phyloP scores from a whole-genome alignment of 1,284 basidiomycete genomes.

The Cryptococcus maquisensis region DNA sequence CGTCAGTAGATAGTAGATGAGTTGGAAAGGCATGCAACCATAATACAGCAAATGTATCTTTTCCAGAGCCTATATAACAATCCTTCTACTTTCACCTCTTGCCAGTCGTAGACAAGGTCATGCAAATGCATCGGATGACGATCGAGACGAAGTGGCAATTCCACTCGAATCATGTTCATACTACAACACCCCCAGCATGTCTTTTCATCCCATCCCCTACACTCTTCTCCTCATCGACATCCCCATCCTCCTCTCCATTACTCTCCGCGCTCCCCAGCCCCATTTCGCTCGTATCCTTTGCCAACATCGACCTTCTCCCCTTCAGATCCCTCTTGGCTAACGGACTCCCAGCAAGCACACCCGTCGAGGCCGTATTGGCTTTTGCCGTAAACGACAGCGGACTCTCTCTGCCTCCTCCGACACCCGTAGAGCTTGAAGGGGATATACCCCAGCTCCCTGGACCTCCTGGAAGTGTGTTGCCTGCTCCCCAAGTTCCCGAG shows the following conservation, averaged over 20 bases:
- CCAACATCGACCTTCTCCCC: conserved; percentile 1
- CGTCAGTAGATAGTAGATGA: conserved; percentile 5
- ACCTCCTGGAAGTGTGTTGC: neutral
- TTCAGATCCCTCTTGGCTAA: neutral
- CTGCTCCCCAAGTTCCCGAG: neutral
- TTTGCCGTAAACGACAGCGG: neutral
- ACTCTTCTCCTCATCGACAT: neutral
- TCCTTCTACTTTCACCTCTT: too few species aligned
- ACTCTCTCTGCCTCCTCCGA: neutral
- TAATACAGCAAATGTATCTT: too few species aligned
- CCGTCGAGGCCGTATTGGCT: neutral
- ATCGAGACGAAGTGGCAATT: too few species aligned
- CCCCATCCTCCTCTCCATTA: neutral
- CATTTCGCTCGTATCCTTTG: neutral
- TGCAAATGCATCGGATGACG: too few species aligned
- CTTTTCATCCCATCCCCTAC: too few species aligned
- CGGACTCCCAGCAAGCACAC: neutral
- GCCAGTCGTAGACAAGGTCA: too few species aligned
- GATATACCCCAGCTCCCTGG: neutral
- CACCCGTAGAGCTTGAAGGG: neutral
- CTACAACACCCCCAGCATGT: too few species aligned
- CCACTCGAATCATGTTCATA: too few species aligned
- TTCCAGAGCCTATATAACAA: too few species aligned
- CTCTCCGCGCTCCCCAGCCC: conserved; percentile 4
- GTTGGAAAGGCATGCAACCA: neutral